Conservation (phyloP, 331 rosid genomes). For the Saraca asoca region DNA sequence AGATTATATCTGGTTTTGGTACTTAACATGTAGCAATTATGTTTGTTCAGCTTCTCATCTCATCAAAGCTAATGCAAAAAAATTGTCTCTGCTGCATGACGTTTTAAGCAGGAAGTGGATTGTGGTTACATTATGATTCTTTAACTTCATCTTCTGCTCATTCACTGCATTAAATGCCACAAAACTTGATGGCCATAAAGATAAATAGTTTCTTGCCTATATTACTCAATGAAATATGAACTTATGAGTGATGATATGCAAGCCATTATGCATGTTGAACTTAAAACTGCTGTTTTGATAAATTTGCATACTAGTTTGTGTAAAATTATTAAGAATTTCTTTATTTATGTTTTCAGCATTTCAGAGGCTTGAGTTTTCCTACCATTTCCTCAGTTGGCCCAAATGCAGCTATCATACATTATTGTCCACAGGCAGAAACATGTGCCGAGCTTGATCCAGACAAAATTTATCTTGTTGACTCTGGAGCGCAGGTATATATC, state of each 20-base stretch:
- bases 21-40: neutral
- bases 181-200: conserved; percentile 12
- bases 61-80: neutral
- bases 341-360: conserved; percentile 58
- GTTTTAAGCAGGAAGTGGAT: too few species aligned
- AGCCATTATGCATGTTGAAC: neutral
- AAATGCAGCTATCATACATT: conserved; percentile 97
- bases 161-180: conserved; percentile 20
- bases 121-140: neutral
- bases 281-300: neutral
- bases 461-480: conserved; percentile 86
- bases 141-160: neutral
- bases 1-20: conserved; percentile 14
- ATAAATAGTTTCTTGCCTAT: conserved; percentile 4
- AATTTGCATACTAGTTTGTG: conserved; percentile 19
- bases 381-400: conserved; percentile 97
- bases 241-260: neutral
- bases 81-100: neutral
- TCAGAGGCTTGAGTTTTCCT: conserved; percentile 94
- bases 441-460: conserved; percentile 92
- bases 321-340: conserved; percentile 13
- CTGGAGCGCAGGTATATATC: conserved; percentile 90
- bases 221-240: conserved; percentile 6
- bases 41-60: neutral
- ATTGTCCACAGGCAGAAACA: conserved; percentile 70